phyloP scores from a whole-genome alignment of 2,329 filamentous ascomycete genomes.

The Verticillium zaregamsianum region DNA sequence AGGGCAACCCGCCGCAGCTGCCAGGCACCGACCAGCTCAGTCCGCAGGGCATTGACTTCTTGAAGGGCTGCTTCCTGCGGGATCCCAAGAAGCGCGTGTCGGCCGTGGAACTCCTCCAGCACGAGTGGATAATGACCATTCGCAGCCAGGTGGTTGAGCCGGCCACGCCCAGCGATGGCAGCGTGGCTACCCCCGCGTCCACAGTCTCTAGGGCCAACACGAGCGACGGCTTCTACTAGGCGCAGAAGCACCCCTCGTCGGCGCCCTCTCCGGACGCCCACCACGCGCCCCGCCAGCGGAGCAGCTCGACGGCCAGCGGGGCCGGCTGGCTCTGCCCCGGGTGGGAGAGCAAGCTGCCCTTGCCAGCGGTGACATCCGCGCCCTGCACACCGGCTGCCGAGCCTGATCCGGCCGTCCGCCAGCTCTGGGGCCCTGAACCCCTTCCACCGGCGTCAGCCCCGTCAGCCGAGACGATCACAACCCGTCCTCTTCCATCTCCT shows the following conservation, averaged over 20 bases:
- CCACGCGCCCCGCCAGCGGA: neutral
- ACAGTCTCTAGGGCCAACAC: constrained; percentile 9
- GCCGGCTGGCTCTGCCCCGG: neutral
- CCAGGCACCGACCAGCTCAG: constrained; percentile 81
- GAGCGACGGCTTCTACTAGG: constrained; percentile 14
- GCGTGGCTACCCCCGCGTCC: constrained; percentile 36
- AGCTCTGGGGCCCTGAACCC: neutral
- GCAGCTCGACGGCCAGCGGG: neutral
- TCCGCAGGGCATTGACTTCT: constrained; percentile 78
- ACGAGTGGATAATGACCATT: constrained; percentile 80
- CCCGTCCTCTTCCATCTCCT: neutral
- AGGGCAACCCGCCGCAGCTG: constrained; percentile 86
- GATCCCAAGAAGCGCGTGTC: constrained; percentile 76
- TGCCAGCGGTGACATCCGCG: neutral
- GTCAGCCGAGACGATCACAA: neutral
- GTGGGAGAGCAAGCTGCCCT: neutral
- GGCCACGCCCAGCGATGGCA: constrained; percentile 55
- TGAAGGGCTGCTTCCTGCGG: constrained; percentile 79
- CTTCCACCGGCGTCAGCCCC: neutral
- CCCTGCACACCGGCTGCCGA: neutral
- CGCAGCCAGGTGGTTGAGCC: constrained; percentile 62
- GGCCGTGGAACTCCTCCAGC: constrained; percentile 85
- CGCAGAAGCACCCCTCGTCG: neutral
- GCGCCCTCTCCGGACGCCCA: neutral
- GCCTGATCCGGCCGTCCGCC: neutral